Percentiles rank a stretch among this genome's conserved stretches.
Evolutionary conservation across 2,329 filamentous ascomycete genomes (phyloP).

Genomic region (Fusarium nodosum): DNA sequence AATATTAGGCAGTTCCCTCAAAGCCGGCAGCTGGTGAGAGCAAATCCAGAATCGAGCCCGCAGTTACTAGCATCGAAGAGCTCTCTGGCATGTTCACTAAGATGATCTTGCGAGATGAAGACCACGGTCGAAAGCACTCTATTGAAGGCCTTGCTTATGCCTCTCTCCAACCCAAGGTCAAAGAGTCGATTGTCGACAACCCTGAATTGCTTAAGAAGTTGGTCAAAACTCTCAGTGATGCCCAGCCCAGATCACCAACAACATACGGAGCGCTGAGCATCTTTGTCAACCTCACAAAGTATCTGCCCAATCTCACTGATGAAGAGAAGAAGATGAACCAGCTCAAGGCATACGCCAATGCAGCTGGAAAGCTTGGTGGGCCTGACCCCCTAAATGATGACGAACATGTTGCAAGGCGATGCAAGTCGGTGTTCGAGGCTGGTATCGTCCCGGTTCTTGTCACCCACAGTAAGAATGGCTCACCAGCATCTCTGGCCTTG

Average conservation of each 20-base stretch:
- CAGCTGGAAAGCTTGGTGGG: constrained; percentile 74
- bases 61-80: constrained; percentile 74
- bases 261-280: constrained; percentile 91
- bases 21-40: constrained; percentile 57
- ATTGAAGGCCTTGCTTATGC: constrained; percentile 94
- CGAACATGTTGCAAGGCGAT: constrained; percentile 79
- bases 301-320: constrained; percentile 81
- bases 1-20: constrained; percentile 67
- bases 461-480: constrained; percentile 79
- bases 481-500: constrained; percentile 77
- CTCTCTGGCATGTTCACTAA: constrained; percentile 74
- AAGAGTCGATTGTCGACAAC: constrained; percentile 82
- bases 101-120: constrained; percentile 72
- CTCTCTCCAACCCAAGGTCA: constrained; percentile 86
- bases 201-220: constrained; percentile 76
- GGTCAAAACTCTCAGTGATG: constrained; percentile 71
- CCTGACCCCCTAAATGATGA: constrained; percentile 81
- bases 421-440: constrained; percentile 82
- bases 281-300: constrained; percentile 85
- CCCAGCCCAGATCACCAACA: constrained; percentile 74
- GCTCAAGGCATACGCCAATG: constrained; percentile 93
- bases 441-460: constrained; percentile 83
- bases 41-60: constrained; percentile 63
- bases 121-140: constrained; percentile 74
- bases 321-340: constrained; percentile 94